phyloP scores from a whole-genome alignment of 2,329 filamentous ascomycete genomes.

The Scedosporium apiospermum region DNA sequence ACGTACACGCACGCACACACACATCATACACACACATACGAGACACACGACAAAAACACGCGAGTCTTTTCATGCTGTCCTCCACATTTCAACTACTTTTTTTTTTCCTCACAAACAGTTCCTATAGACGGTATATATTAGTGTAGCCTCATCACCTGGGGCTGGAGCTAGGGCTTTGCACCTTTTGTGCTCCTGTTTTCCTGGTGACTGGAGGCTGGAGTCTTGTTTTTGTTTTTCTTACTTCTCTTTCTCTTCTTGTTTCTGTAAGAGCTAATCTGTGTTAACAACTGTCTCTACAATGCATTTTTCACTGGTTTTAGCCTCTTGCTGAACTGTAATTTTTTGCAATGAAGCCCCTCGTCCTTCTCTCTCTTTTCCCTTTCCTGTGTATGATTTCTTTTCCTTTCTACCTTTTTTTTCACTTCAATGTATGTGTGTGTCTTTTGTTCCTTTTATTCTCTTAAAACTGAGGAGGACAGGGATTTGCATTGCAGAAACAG shows the following conservation, averaged over 20 bases:
- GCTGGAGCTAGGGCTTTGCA: neutral
- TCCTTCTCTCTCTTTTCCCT: no score
- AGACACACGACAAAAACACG: no score
- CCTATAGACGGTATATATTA: conserved; percentile 1
- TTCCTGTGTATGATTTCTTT: no score
- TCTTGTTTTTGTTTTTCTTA: neutral
- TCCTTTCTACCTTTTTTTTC: no score
- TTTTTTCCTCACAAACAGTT: neutral
- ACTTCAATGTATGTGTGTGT: no score
- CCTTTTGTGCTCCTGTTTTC: neutral
- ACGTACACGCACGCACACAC: no score
- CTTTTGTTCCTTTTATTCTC: no score
- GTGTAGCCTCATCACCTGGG: neutral
- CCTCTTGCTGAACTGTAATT: neutral
- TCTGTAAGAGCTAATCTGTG: neutral
- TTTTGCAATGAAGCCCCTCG: neutral
- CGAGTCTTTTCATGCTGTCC: no score
- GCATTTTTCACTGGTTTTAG: neutral
- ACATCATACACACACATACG: no score
- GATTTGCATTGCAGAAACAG: no score
- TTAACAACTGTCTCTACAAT: neutral
- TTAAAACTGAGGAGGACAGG: no score
- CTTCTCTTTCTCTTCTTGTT: neutral
- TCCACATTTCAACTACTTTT: neutral
- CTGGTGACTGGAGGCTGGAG: neutral